These are phyloP conservation scores for Annulohypoxylon maeteangense DNA, from an alignment of 495 filamentous ascomycete species.

Conservation along the genomic window DNA sequence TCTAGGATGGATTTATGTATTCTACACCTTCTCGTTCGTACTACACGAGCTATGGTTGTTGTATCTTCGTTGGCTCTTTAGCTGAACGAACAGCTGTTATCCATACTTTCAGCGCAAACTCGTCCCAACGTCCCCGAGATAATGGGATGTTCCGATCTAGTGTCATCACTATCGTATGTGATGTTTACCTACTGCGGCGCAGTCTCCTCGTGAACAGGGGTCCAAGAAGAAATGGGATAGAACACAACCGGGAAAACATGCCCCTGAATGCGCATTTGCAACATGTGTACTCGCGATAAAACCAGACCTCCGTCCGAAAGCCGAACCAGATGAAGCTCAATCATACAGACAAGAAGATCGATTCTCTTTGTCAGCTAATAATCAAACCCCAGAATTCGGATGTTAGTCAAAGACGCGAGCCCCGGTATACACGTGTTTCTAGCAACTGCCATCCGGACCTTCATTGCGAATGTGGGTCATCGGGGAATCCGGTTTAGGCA, in stretches of 20 bases:
- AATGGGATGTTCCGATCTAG: not conserved
- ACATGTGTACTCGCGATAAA: not conserved
- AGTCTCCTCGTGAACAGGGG: not conserved
- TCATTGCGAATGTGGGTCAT: not conserved
- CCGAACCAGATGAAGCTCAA: conserved; percentile 1
- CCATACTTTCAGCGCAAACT: too few relatives aligned
- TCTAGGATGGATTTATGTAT: too few relatives aligned
- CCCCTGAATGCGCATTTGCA: not conserved
- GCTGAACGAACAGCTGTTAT: too few relatives aligned
- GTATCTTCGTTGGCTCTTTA: too few relatives aligned
- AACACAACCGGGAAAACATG: not conserved
- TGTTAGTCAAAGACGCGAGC: conserved; percentile 6
- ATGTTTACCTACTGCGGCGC: not conserved
- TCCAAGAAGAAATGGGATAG: not conserved
- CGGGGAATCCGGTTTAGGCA: not conserved
- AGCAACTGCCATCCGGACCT: not conserved
- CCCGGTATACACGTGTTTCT: conserved; percentile 4
- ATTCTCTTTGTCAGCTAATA: not conserved
- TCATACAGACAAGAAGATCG: not conserved
- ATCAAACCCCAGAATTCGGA: not conserved
- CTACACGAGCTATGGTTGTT: too few relatives aligned
- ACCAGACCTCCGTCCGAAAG: not conserved
- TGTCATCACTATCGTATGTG: not conserved
- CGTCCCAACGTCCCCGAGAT: too few relatives aligned
- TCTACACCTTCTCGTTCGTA: too few relatives aligned